Percentiles rank a stretch among this genome's conserved stretches.
Evolutionary conservation across 495 filamentous ascomycete genomes (phyloP).

Genomic region (Aspergillus bridgeri): DNA sequence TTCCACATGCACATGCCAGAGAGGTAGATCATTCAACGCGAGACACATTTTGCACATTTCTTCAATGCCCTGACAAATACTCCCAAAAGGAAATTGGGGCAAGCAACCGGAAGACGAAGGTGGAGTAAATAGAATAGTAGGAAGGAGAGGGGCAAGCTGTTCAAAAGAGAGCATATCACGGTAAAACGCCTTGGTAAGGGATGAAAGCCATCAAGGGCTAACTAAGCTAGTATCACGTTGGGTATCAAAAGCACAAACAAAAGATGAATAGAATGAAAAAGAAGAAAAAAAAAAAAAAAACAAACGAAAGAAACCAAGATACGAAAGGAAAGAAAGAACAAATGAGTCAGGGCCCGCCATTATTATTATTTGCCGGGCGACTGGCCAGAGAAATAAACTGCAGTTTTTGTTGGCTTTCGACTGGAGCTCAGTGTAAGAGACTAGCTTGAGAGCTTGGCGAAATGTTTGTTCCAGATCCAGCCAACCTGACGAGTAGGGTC

Average conservation of each 20-base stretch:
- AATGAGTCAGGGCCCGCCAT: not conserved
- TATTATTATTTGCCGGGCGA: not conserved
- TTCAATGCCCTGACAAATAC: not conserved
- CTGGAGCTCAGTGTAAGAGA: not conserved
- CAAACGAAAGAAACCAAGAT: too few relatives aligned
- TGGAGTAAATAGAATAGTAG: not conserved
- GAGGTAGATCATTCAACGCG: not conserved
- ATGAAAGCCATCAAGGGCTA: not conserved
- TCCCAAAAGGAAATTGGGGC: not conserved
- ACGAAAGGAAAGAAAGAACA: not conserved
- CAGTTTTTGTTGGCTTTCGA: not conserved
- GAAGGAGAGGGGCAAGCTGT: not conserved
- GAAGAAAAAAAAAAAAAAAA: not conserved
- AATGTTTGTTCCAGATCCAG: constrained; percentile 99
- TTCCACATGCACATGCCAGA: not conserved
- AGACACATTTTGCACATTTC: too few relatives aligned
- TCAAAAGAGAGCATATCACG: not conserved
- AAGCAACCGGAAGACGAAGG: not conserved
- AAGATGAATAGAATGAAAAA: not conserved
- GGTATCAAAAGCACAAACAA: not conserved
- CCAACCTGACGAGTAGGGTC: constrained; percentile 74
- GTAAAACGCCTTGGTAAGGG: not conserved
- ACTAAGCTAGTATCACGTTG: not conserved
- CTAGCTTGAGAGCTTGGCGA: constrained; percentile 65
- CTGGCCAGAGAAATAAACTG: not conserved